A percentile compares a stretch with the other conserved stretches of the same genome.
phyloP scores from a whole-genome alignment of 257 asterid species.

The Fraxinus quadrangulata region DNA sequence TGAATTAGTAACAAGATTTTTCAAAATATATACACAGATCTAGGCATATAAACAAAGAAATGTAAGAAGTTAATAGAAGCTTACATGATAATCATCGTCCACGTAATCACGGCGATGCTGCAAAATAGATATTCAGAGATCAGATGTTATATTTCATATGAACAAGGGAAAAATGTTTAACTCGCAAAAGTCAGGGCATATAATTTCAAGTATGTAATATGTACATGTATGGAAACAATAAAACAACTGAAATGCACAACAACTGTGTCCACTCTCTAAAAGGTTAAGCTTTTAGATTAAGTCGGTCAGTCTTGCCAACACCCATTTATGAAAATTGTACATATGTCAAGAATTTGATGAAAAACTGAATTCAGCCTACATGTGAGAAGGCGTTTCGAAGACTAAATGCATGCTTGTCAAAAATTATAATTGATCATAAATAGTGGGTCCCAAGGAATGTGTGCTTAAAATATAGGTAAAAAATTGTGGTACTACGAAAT shows the following conservation, averaged over 20 bases:
- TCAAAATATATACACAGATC: neutral
- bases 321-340: too few relatives aligned
- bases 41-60: neutral
- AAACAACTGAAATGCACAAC: neutral
- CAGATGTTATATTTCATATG: constrained; percentile 10
- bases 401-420: neutral
- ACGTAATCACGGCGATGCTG: constrained; percentile 71
- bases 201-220: neutral
- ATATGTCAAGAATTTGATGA: neutral
- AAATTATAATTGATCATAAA: too few relatives aligned
- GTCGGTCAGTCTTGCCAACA: too few relatives aligned
- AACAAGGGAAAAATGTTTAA: neutral
- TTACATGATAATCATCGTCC: constrained; percentile 89
- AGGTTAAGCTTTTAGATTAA: too few relatives aligned
- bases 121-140: constrained; percentile 34
- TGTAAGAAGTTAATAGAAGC: constrained; percentile 23
- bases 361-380: neutral
- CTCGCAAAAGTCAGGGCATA: neutral
- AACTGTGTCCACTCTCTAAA: neutral
- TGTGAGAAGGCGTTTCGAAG: neutral
- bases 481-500: too few relatives aligned
- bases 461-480: too few relatives aligned
- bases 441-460: too few relatives aligned
- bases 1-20: neutral
- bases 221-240: neutral